Evolutionary conservation across 2,329 filamentous ascomycete species (phyloP), one percentile per base, ranked within the genome.

Genomic region (Aspergillus proliferans): DNA sequence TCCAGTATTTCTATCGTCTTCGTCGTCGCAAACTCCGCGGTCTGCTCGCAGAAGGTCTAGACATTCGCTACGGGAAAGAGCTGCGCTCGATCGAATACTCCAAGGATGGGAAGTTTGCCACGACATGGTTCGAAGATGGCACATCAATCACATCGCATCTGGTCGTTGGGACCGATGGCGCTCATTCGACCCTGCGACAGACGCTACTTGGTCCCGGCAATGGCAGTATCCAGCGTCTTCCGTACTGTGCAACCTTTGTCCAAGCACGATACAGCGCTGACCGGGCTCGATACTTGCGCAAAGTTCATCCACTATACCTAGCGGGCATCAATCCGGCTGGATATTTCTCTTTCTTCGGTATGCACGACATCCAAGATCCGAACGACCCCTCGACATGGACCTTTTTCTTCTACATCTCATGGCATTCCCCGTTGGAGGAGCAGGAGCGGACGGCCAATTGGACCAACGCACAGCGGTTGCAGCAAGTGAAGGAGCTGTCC

Each of bases 321-420:
- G 67, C 65, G 1, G 60, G 67, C 3, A 64, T 71, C 6, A 73
- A 78, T 52, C 76, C 75, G 4, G 62, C 64, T 18, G 70, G 72
- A 45, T 63, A 65, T 24, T 72, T 77, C 48, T 67, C 69, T 15
- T 74, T 76, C 61, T 72, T 78, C 46, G 69, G 70, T n/a, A 62
- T 65, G 45, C 62, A 64, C 28, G 55, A 64, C 24, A 57, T 53
- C 3, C 52, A 51, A 18, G 54, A 63, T 22, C 57, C 58, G 2
- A 47, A 55, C 34, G 46, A 54, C n/a, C 63, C 62, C 2, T 57
- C 60, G 30, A 61, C 57, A 10, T 66, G 63, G 64, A 58, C 57
- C 4, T 66, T 66, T 43, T 72, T 72, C 58, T 75, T 72, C 60
- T 77, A 77, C 56, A 71, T 76, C 45, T 76, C 73, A 9, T 76